These are phyloP conservation scores for Ophiorrhiza pumila DNA, from an alignment of 257 asterid genomes.

Conservation along the genomic window DNA sequence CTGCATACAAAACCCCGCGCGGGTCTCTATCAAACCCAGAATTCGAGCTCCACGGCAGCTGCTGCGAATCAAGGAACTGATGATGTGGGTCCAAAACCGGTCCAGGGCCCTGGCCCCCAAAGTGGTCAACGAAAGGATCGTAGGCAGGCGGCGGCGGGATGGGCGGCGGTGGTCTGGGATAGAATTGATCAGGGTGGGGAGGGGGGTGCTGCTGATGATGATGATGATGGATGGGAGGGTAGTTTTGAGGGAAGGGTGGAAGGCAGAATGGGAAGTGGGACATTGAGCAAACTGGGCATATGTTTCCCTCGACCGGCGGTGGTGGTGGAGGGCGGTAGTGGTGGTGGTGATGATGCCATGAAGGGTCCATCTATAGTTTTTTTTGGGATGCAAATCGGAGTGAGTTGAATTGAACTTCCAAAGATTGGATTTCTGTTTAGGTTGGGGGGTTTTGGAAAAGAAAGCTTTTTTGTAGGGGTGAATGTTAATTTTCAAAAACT, in stretches of 20 bases:
- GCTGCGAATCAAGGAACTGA: slow-evolving; percentile 33
- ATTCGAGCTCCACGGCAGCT: slow-evolving; percentile 42
- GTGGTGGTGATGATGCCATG: slow-evolving; percentile 21
- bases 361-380: slow-evolving; percentile 24
- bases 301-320: slow-evolving; percentile 13
- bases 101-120: slow-evolving; percentile 25
- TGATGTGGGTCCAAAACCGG: slow-evolving; percentile 32
- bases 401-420: not conserved
- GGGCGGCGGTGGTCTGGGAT: slow-evolving; percentile 31
- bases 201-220: slow-evolving; percentile 37
- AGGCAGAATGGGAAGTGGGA: slow-evolving; percentile 71
- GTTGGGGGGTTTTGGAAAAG: not conserved
- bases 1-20: slow-evolving; percentile 30
- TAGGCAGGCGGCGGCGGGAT: slow-evolving; percentile 30
- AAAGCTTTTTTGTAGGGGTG: not conserved
- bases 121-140: slow-evolving; percentile 66
- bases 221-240: slow-evolving; percentile 26
- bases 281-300: slow-evolving; percentile 40
- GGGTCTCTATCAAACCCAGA: slow-evolving; percentile 32
- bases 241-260: slow-evolving; percentile 37
- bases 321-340: slow-evolving; percentile 5
- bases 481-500: not conserved
- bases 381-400: no score
- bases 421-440: no score
- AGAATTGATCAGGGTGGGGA: slow-evolving; percentile 37